These are phyloP conservation scores for Fusarium sp. DNA, from an alignment of 2,329 filamentous ascomycete species.

Conservation along the genomic window DNA sequence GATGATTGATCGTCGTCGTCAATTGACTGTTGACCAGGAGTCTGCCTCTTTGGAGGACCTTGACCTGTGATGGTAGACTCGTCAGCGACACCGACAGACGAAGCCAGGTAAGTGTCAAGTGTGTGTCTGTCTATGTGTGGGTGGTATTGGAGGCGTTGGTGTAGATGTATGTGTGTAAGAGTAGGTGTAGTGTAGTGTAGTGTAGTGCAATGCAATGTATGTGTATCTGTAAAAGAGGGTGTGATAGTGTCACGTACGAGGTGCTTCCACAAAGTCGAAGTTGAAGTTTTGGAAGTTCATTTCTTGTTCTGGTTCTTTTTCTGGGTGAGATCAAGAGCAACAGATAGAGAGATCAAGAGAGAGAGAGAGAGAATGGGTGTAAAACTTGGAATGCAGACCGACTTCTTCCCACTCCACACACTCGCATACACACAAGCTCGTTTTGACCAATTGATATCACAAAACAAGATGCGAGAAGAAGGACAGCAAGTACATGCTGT, in stretches of 20 bases:
- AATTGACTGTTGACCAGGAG: slow-evolving; percentile 31
- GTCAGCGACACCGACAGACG: slow-evolving; percentile 33
- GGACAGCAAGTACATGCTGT: slow-evolving; percentile 42
- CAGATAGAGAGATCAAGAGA: background rate
- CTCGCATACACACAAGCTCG: slow-evolving; percentile 36
- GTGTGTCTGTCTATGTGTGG: background rate
- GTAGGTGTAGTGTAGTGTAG: background rate
- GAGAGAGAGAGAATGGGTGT: slow-evolving; percentile 3
- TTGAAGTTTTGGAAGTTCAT: slow-evolving; percentile 53
- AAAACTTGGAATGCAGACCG: slow-evolving; percentile 35
- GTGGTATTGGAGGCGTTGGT: background rate
- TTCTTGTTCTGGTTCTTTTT: slow-evolving; percentile 34
- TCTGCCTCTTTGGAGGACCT: slow-evolving; percentile 37
- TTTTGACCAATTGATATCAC: slow-evolving; percentile 48
- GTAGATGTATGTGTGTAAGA: background rate
- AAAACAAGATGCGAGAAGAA: slow-evolving; percentile 45
- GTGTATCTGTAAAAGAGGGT: slow-evolving; percentile 5
- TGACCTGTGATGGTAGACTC: slow-evolving; percentile 30
- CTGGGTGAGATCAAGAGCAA: slow-evolving; percentile 25
- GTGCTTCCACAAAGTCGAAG: slow-evolving; percentile 50
- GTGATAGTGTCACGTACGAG: slow-evolving; percentile 46
- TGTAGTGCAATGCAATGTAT: background rate
- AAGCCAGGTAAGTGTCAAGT: slow-evolving; percentile 11
- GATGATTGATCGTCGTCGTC: slow-evolving; percentile 39
- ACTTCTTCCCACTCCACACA: slow-evolving; percentile 48